Evolutionary conservation across 176 grass and related monocot genomes (phyloP).

Genomic region (Musa troglodytarum): DNA sequence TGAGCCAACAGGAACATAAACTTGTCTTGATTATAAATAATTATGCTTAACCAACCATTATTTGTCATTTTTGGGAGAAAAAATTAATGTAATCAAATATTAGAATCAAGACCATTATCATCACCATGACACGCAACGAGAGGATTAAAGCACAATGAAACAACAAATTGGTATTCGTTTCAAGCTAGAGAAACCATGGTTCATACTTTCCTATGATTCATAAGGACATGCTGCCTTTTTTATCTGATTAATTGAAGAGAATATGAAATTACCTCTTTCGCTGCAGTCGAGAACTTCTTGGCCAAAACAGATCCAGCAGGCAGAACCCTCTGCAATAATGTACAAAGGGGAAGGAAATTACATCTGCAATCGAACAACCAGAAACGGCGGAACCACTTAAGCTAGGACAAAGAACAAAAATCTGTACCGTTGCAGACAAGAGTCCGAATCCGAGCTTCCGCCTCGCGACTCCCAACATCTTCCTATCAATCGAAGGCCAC

Average conservation of each 20-base stretch:
- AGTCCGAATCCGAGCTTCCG: slow-evolving; percentile 69
- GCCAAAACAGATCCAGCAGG: slow-evolving; percentile 33
- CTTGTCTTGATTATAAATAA: not conserved
- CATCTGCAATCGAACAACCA: not conserved
- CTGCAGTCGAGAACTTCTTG: slow-evolving; percentile 38
- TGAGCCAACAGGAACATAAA: not conserved
- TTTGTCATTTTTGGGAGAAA: not conserved
- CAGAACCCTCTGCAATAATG: slow-evolving; percentile 37
- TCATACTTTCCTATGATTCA: not conserved
- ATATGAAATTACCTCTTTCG: slow-evolving; percentile 58
- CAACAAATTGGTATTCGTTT: too few species aligned
- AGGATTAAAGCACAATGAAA: not conserved
- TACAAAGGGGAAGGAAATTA: not conserved
- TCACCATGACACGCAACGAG: slow-evolving; percentile 1
- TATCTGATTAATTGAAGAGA: not conserved
- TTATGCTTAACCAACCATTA: not conserved
- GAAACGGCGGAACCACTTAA: not conserved
- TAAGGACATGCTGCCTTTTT: too few species aligned
- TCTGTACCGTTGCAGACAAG: slow-evolving; percentile 28
- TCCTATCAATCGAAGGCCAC: slow-evolving; percentile 3
- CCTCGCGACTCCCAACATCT: slow-evolving; percentile 69
- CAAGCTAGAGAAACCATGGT: not conserved
- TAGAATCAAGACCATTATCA: too few species aligned
- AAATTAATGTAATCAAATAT: too few species aligned
- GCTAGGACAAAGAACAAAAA: not conserved